These are phyloP conservation scores for Rugosomyces carneus DNA, from an alignment of 1,284 basidiomycete species.

Conservation along the genomic window DNA sequence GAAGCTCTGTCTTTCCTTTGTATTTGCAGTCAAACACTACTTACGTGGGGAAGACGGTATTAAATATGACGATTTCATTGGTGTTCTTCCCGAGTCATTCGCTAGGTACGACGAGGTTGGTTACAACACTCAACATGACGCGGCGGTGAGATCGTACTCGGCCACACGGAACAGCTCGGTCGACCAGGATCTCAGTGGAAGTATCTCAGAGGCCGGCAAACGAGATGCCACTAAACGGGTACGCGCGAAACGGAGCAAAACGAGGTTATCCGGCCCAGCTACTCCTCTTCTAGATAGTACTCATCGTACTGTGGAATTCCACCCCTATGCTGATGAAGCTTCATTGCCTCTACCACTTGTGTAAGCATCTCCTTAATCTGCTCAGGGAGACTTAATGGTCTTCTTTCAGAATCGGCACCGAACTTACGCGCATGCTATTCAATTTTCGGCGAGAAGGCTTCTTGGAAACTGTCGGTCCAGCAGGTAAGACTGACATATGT, in stretches of 20 bases:
- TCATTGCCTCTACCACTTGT: slow-evolving; percentile 71
- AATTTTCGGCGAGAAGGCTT: slow-evolving; percentile 72
- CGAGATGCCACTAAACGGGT: slow-evolving; percentile 63
- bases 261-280: slow-evolving; percentile 32
- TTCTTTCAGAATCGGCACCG: slow-evolving; percentile 63
- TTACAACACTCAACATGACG: slow-evolving; percentile 29
- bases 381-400: slow-evolving; percentile 15
- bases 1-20: slow-evolving; percentile 63
- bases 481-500: slow-evolving; percentile 39
- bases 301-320: slow-evolving; percentile 58
- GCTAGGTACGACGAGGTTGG: slow-evolving; percentile 37
- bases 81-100: slow-evolving; percentile 59
- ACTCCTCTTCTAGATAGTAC: slow-evolving; percentile 56
- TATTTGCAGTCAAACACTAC: slow-evolving; percentile 70
- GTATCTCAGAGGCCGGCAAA: slow-evolving; percentile 24
- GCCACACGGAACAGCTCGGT: slow-evolving; percentile 35
- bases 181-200: slow-evolving; percentile 22
- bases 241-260: slow-evolving; percentile 61
- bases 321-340: slow-evolving; percentile 44
- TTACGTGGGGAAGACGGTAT: slow-evolving; percentile 71
- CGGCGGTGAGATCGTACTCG: slow-evolving; percentile 30
- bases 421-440: slow-evolving; percentile 65
- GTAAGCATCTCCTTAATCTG: slow-evolving; percentile 34
- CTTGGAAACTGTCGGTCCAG: slow-evolving; percentile 80
- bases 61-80: slow-evolving; percentile 58